Conservation (phyloP, 441 rosid species). For the Pelargonium cotyledonis region DNA sequence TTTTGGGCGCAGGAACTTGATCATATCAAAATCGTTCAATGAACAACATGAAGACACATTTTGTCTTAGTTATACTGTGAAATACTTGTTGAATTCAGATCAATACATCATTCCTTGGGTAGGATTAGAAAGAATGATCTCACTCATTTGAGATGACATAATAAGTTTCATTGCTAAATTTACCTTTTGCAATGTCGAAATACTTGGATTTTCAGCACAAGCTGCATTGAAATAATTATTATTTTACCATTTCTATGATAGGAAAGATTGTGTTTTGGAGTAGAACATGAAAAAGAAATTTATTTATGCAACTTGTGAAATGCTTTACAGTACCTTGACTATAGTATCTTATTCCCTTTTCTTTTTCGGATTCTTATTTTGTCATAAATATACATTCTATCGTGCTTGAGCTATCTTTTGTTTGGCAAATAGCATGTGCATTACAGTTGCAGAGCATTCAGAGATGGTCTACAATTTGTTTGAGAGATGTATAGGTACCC, state of each 20-base stretch:
- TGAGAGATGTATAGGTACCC: too few species aligned
- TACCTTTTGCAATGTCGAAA: neutral
- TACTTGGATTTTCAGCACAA: neutral
- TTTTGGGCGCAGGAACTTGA: neutral
- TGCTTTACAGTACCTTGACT: neutral
- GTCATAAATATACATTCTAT: neutral
- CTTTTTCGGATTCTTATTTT: neutral
- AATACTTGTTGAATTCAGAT: neutral
- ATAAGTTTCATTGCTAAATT: neutral
- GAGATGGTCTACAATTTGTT: too few species aligned
- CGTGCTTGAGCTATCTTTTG: neutral
- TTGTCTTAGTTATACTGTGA: neutral
- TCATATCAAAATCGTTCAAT: neutral
- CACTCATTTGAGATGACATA: neutral
- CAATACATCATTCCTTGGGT: neutral
- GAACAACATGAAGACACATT: neutral
- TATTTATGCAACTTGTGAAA: neutral
- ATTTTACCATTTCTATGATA: neutral
- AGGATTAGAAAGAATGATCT: conserved; percentile 1
- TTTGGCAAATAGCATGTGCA: neutral
- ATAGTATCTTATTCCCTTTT: neutral
- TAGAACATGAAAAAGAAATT: neutral
- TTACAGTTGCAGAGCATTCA: too few species aligned
- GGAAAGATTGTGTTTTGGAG: neutral
- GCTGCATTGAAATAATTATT: neutral